Evolutionary conservation across 192 early-diverging fungal genomes (phyloP).

Genomic region (Coemansia sp.): DNA sequence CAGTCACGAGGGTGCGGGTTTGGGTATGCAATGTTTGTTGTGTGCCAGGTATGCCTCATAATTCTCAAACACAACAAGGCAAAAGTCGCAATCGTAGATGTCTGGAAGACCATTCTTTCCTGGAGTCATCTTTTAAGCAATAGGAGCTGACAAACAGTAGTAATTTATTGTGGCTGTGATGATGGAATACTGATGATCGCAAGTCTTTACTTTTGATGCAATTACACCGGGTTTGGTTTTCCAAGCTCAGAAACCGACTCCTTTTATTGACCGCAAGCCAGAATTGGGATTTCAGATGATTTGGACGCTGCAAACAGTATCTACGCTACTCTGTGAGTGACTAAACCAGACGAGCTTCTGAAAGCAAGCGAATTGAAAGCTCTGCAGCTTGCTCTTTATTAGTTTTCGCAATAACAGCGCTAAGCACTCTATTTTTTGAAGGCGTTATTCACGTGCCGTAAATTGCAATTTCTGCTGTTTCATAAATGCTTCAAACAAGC

Average conservation of each 20-base stretch:
- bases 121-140: background rate
- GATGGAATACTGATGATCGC: background rate
- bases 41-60: constrained; percentile 28
- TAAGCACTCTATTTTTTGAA: constrained; percentile 2
- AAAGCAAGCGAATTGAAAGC: background rate
- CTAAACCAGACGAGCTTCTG: background rate
- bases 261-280: constrained; percentile 6
- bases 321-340: background rate
- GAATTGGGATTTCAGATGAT: background rate
- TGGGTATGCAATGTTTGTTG: constrained; percentile 9
- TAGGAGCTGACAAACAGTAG: too few species aligned
- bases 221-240: background rate
- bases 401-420: background rate
- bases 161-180: background rate
- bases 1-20: background rate
- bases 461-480: constrained; percentile 13
- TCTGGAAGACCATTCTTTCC: background rate
- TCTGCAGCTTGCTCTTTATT: background rate
- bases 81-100: constrained; percentile 13
- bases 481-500: constrained; percentile 1
- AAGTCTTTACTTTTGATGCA: background rate
- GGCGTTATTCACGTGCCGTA: constrained; percentile 14
- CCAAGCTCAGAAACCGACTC: background rate
- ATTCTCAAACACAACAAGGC: constrained; percentile 17
- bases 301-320: background rate